Conservation (phyloP, 2,329 filamentous ascomycete species). For the Hypomyces rosellus region DNA sequence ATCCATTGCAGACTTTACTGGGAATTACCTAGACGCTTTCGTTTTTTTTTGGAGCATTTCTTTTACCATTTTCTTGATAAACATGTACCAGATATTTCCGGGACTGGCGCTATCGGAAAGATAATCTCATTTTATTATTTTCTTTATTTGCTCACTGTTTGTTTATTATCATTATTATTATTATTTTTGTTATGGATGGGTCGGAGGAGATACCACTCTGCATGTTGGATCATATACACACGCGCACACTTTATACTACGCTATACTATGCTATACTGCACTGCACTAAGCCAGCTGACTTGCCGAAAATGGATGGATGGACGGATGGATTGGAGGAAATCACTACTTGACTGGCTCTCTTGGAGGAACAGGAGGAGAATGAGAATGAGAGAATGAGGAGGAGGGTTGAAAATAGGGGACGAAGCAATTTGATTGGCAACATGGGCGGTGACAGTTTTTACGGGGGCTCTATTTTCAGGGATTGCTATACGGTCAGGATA, state of each 20-base stretch:
- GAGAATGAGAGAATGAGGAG: too few species aligned
- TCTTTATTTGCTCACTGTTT: background rate
- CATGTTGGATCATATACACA: slow-evolving; percentile 4
- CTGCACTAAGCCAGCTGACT: background rate
- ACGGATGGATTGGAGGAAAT: too few species aligned
- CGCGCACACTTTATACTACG: background rate
- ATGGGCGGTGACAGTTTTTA: too few species aligned
- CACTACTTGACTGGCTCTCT: too few species aligned
- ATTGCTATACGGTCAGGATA: too few species aligned
- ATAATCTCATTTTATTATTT: background rate
- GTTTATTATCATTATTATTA: background rate
- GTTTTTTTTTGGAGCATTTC: background rate
- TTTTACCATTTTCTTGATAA: slow-evolving; percentile 1
- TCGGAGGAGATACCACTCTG: slow-evolving; percentile 19
- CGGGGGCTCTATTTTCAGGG: too few species aligned
- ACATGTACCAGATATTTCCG: slow-evolving; percentile 6
- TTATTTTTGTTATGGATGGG: slow-evolving; percentile 14
- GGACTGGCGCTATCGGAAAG: slow-evolving; percentile 10
- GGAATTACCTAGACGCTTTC: slow-evolving; percentile 2
- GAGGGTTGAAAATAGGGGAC: too few species aligned
- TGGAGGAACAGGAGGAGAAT: too few species aligned
- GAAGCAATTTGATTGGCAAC: too few species aligned
- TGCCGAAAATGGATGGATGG: background rate
- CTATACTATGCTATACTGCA: background rate
- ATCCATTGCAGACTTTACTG: slow-evolving; percentile 1